Conservation (phyloP, 805 yeast genomes). For the Maudiozyma pseudohumilis region DNA sequence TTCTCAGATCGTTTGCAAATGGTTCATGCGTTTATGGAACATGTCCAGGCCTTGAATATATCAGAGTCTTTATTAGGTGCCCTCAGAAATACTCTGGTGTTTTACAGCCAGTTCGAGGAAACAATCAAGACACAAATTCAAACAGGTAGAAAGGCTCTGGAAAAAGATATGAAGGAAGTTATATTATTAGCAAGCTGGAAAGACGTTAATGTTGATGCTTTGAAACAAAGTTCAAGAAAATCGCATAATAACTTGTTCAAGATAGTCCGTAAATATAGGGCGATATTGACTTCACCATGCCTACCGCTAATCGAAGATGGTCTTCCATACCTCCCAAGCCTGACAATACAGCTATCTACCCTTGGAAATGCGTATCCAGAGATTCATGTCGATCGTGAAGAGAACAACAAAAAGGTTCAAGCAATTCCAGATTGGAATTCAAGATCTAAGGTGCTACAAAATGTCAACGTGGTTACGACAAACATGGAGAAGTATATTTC, state of each 20-base stretch:
- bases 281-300: slow-evolving; percentile 43
- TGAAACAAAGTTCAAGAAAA: slow-evolving; percentile 85
- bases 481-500: slow-evolving; percentile 46
- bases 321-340: slow-evolving; percentile 20
- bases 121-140: slow-evolving; percentile 38
- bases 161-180: slow-evolving; percentile 75
- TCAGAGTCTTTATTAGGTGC: slow-evolving; percentile 20
- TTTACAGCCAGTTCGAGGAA: slow-evolving; percentile 56
- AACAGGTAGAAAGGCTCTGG: slow-evolving; percentile 43
- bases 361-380: background rate
- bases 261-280: slow-evolving; percentile 71
- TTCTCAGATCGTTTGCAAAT: slow-evolving; percentile 48
- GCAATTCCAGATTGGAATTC: slow-evolving; percentile 39
- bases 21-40: slow-evolving; percentile 54
- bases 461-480: slow-evolving; percentile 39
- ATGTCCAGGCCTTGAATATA: slow-evolving; percentile 31
- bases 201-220: slow-evolving; percentile 86
- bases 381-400: slow-evolving; percentile 7
- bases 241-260: slow-evolving; percentile 83
- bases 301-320: slow-evolving; percentile 53
- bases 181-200: slow-evolving; percentile 93
- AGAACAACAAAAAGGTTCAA: slow-evolving; percentile 22
- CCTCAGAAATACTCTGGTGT: slow-evolving; percentile 36
- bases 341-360: background rate
- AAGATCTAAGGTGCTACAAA: slow-evolving; percentile 48